Percentiles rank a stretch among this genome's conserved stretches.
Evolutionary conservation across 108 stramenopile species (phyloP).

Genomic region (Thalassiosira profunda): DNA sequence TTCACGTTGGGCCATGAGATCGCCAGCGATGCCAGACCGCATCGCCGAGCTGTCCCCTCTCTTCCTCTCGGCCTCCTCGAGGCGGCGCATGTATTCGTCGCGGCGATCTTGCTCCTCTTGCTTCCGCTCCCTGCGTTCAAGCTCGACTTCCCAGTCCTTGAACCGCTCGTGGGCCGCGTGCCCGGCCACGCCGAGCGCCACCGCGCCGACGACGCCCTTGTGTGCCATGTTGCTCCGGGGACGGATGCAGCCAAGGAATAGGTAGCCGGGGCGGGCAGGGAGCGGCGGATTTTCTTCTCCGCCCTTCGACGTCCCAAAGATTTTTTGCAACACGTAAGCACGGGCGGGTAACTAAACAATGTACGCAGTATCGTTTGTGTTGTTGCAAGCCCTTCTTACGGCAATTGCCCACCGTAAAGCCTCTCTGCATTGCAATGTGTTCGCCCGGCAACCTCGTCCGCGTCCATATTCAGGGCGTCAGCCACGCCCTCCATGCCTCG

Average conservation of each 20-base stretch:
- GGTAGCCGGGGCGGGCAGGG: too few species aligned
- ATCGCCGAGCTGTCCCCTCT: not conserved
- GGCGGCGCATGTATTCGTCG: not conserved
- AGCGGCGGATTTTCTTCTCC: too few species aligned
- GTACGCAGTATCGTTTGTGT: too few species aligned
- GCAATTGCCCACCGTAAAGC: slow-evolving; percentile 49
- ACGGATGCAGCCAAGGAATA: too few species aligned
- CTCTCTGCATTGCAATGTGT: slow-evolving; percentile 65
- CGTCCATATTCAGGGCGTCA: slow-evolving; percentile 50
- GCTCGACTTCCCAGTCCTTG: not conserved
- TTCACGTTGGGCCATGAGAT: not conserved
- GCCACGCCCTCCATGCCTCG: slow-evolving; percentile 49
- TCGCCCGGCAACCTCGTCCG: slow-evolving; percentile 51
- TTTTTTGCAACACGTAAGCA: too few species aligned
- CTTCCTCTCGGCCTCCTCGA: not conserved
- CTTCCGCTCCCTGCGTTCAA: not conserved
- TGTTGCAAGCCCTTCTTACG: too few species aligned
- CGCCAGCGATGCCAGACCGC: not conserved
- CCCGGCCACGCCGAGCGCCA: not conserved
- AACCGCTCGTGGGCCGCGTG: not conserved
- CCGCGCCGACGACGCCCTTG: not conserved
- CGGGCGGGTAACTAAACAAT: too few species aligned
- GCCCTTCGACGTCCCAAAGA: too few species aligned
- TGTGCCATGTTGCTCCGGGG: too few species aligned
- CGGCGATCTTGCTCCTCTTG: not conserved